Evolutionary conservation across 164 flowering plant genomes (phyloP), one percentile per base, ranked within the genome.

Genomic region (Dillenia turbinata): DNA sequence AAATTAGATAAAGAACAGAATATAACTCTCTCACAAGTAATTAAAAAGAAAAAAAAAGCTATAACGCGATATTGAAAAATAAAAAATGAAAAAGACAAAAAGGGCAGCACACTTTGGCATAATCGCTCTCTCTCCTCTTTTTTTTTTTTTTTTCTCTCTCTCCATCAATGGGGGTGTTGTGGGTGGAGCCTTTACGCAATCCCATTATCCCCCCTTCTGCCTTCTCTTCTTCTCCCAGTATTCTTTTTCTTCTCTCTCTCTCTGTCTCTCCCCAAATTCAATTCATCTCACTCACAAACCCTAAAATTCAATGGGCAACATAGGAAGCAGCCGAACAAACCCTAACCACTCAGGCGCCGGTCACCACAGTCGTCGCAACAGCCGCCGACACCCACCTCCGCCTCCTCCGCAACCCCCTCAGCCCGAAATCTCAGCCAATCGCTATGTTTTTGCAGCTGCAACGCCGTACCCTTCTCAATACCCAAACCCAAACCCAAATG

Each of bases 381-480:
- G 95, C n/a, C 77, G 57, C 44, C 69, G 82, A 54, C 82, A 78
- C 11, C 75, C 85, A 1, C 84, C 89, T 0, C 83, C 86, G 2
- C 83, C 83, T 2, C 80, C 88, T 0, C 74, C 83, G 8, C 69
- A 74, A 5, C 78, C 77, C 0, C 82, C 84, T 0, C 87, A 80
- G 57, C 77, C 87, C 1, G 90, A 94, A 61, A 73, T 75, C 19
- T 49, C 75, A 0, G 72, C 83, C 17, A 89, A 85, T 61, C 81
- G 85, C 1, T 88, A 82, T 64, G 97, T 91, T 0, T 84, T 84
- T 61, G 88, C 96, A 0, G 92, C 97, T 1, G 89, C 92, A 0
- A 81, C 97, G 0, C 91, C 98, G 2, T 85, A 82, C 62, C 93
- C 96, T 1, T 40, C 83, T 1, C 89, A 77, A 44, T 80, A 78